phyloP scores from a whole-genome alignment of 495 filamentous ascomycete genomes.

The Cetradonia linearis region DNA sequence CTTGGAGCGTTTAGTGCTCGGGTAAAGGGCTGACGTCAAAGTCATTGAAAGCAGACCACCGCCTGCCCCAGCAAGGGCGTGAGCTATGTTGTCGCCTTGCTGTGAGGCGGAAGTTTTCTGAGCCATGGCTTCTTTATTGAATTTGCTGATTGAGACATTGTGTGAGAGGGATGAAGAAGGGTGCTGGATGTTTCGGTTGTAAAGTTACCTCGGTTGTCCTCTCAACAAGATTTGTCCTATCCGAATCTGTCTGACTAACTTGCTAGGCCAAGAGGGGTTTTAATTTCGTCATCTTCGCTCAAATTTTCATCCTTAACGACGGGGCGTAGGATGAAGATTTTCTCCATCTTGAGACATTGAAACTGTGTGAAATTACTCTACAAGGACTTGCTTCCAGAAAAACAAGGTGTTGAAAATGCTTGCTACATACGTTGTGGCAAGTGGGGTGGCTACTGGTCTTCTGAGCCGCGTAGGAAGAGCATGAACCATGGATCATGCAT shows the following conservation, averaged over 20 bases:
- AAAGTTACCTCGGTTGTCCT: constrained; percentile 10
- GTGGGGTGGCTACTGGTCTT: too few relatives aligned
- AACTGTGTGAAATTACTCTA: too few relatives aligned
- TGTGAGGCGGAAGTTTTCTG: constrained; percentile 43
- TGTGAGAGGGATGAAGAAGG: not conserved
- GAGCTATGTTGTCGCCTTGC: constrained; percentile 84
- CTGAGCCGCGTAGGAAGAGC: too few relatives aligned
- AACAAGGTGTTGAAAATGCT: too few relatives aligned
- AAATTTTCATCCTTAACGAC: too few relatives aligned
- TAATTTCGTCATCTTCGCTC: too few relatives aligned
- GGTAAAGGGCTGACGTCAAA: constrained; percentile 55
- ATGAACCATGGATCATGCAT: too few relatives aligned
- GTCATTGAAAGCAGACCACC: constrained; percentile 93
- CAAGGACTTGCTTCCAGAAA: too few relatives aligned
- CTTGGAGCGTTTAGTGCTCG: not conserved
- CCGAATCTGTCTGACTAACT: not conserved
- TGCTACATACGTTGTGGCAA: too few relatives aligned
- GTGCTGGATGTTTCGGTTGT: not conserved
- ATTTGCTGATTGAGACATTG: constrained; percentile 36
- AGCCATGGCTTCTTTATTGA: constrained; percentile 32
- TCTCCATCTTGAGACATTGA: too few relatives aligned
- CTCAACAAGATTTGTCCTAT: not conserved
- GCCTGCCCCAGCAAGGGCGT: constrained; percentile 78
- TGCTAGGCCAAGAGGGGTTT: not conserved
- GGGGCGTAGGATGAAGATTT: too few relatives aligned